Evolutionary conservation across 305 asterid species (phyloP).

Genomic region (Solanum hybrid): DNA sequence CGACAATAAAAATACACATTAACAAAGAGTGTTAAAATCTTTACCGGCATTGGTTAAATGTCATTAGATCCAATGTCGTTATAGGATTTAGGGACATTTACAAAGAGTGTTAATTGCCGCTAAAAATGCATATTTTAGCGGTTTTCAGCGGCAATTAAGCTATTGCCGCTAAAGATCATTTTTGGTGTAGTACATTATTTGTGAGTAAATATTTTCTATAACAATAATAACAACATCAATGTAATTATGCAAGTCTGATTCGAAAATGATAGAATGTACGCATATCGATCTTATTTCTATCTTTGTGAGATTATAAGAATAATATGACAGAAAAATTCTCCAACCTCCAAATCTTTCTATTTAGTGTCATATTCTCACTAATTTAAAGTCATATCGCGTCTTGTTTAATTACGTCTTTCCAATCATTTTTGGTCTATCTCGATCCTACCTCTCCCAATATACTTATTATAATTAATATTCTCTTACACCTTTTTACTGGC

Average conservation of each 20-base stretch:
- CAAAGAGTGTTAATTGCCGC: no score
- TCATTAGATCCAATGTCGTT: no score
- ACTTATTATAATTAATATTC: neutral
- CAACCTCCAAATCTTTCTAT: neutral
- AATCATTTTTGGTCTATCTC: neutral
- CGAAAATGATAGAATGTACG: neutral
- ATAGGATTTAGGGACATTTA: no score
- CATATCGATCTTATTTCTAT: rapidly evolving
- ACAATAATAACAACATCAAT: neutral
- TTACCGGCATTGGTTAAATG: no score
- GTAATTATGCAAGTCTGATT: neutral
- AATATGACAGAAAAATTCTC: no score
- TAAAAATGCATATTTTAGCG: no score
- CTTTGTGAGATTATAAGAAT: neutral
- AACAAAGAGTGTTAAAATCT: no score
- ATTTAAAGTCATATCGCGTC: neutral
- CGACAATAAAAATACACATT: rapidly evolving
- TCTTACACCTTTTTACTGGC: rapidly evolving
- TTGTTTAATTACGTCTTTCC: neutral
- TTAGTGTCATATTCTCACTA: neutral
- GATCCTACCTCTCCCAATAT: neutral
- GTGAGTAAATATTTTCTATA: no score
- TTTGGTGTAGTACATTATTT: no score
- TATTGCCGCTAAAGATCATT: no score
- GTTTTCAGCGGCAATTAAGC: no score